Evolutionary conservation across 805 yeast genomes (phyloP), one percentile per base, ranked within the genome.

Genomic region (Nakazawaea ernobii): DNA sequence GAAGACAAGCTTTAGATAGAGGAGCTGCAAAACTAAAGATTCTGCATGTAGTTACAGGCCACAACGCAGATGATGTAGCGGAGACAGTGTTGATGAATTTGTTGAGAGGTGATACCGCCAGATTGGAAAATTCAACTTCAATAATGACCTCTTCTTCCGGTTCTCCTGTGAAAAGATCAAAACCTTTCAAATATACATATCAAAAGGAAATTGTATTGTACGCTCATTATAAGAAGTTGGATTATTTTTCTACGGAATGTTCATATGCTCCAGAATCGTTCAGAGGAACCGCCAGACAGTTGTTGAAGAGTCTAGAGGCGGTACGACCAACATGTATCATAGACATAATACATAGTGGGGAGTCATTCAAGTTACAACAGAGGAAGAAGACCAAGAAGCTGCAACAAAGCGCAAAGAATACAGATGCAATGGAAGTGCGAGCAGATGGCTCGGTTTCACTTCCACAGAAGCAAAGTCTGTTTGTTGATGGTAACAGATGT

Each of bases 61-160:
- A 94, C 66, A 94, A 94, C 63, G 99, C 99, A 0, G 99, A 94
- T 64, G 99, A 94, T 67, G 86, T 94, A 88, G 99, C 99, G 1
- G 99, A 94, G 59, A 94, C 99, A 0, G 96, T 94, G 4, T 66
- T 94, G 46, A 92, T 94, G 98, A 94, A 94, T 64, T 66, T 94
- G 39, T 68, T 94, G 28, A 74, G 99, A 56, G 99, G 99, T n/a
- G 99, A 94, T 61, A 84, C 90, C 6, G 95, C 96, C 24, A 74
- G 99, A 53, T 70, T 94, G 47, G 98, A 88, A 59, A 81, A 84
- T 54, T 89, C 97, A 14, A 87, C 96, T 8, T 75, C 85, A 20
- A 89, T 94, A 37, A 75, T 92, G 52, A 94, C 99, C 0, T 80
- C 80, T 49, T 83, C 89, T 14, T 68, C 82, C 0, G 94, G 92